phyloP scores from a whole-genome alignment of 208 protist genomes.

The Spongospora subterranea region DNA sequence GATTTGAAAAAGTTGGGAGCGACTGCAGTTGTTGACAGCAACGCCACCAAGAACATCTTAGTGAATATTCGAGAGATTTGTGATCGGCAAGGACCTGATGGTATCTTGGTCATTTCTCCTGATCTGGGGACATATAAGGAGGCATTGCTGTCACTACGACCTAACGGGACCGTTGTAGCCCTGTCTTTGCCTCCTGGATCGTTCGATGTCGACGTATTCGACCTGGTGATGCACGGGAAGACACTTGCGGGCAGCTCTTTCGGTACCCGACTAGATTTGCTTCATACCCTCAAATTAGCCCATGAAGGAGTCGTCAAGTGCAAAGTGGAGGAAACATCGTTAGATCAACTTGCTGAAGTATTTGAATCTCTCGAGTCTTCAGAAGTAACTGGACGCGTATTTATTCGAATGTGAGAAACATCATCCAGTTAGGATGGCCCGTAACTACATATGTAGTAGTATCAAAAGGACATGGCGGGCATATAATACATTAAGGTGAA shows the following conservation, averaged over 20 bases:
- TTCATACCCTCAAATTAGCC: background rate
- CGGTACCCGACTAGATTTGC: constrained; percentile 9
- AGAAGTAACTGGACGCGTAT: background rate
- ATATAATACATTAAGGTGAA: no score
- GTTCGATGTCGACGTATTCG: background rate
- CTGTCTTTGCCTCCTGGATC: background rate
- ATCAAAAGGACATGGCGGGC: no score
- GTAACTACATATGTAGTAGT: no score
- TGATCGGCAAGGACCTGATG: background rate
- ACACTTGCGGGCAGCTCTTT: background rate
- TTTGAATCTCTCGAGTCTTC: background rate
- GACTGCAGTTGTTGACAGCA: background rate
- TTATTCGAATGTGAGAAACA: background rate
- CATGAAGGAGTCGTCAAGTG: background rate
- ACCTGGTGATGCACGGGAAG: background rate
- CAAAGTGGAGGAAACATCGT: background rate
- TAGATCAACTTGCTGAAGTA: background rate
- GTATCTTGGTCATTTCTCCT: background rate
- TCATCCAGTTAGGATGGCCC: no score
- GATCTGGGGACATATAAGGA: constrained; percentile 1
- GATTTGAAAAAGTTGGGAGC: background rate
- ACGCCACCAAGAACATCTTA: background rate
- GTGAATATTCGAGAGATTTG: background rate
- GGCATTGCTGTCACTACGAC: background rate
- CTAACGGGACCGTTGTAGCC: background rate